Evolutionary conservation across 2,329 filamentous ascomycete genomes (phyloP).

Genomic region (Fusarium secorum): DNA sequence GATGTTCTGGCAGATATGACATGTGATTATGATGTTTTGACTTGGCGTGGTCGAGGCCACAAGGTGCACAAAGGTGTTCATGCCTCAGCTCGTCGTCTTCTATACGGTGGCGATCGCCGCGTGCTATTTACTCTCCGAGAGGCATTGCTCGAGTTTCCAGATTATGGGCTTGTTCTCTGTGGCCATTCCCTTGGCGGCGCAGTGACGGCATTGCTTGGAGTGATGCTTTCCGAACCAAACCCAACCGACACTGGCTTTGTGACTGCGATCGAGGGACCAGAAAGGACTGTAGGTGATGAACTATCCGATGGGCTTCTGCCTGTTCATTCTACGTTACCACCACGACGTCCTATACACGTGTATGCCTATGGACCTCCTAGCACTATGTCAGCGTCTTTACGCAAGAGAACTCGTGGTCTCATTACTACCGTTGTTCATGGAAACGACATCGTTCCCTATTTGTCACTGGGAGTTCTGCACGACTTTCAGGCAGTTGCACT

Average conservation of each 20-base stretch:
- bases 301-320: constrained; percentile 39
- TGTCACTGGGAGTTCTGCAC: constrained; percentile 77
- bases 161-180: constrained; percentile 74
- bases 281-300: constrained; percentile 49
- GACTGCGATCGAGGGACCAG: constrained; percentile 62
- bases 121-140: constrained; percentile 72
- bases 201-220: constrained; percentile 73
- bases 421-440: constrained; percentile 79
- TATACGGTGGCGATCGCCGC: constrained; percentile 72
- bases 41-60: constrained; percentile 70
- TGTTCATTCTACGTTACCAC: constrained; percentile 62
- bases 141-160: constrained; percentile 70
- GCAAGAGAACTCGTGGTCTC: constrained; percentile 74
- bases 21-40: constrained; percentile 73
- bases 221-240: constrained; percentile 73
- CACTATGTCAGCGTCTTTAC: constrained; percentile 74
- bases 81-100: constrained; percentile 71
- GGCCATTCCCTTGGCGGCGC: constrained; percentile 75
- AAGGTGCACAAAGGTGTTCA: constrained; percentile 79
- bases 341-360: constrained; percentile 76
- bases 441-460: constrained; percentile 75
- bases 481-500: constrained; percentile 77
- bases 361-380: constrained; percentile 81
- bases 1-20: constrained; percentile 78
- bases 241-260: constrained; percentile 65